Percentiles rank a stretch among this genome's conserved stretches.
phyloP scores from a whole-genome alignment of 2,329 filamentous ascomycete genomes.

The Sporothrix humicola region DNA sequence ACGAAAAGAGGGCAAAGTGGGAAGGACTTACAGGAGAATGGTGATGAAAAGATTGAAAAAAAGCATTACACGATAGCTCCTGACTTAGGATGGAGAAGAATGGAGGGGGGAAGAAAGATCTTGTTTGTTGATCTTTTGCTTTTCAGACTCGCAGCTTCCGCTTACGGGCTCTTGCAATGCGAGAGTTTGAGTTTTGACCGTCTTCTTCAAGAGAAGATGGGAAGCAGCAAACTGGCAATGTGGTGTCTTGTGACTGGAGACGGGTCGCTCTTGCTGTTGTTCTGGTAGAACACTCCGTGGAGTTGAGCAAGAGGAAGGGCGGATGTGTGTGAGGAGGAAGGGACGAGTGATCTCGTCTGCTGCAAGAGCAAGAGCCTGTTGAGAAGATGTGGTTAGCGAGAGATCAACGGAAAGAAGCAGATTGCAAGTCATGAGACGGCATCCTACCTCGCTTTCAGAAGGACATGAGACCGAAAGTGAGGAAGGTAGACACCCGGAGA shows the following conservation, averaged over 20 bases:
- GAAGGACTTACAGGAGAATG: background rate
- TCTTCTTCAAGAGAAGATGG: background rate
- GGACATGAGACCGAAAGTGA: background rate
- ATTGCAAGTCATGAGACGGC: background rate
- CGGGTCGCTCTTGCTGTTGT: background rate
- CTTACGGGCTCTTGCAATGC: background rate
- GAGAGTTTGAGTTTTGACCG: background rate
- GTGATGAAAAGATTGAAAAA: background rate
- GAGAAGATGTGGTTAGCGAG: background rate
- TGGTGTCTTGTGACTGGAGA: background rate
- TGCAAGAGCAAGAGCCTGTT: slow-evolving; percentile 3
- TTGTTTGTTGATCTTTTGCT: background rate
- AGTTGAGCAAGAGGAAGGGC: background rate
- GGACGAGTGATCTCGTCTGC: background rate
- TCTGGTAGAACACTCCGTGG: background rate
- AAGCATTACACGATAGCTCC: background rate
- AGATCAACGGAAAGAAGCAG: background rate
- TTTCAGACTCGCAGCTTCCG: background rate
- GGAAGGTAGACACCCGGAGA: background rate
- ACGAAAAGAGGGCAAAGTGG: background rate
- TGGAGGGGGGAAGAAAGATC: background rate
- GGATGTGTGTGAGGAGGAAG: background rate
- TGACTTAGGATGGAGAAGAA: background rate
- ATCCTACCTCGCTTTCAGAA: background rate
- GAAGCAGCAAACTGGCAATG: background rate